A percentile compares a stretch with the other conserved stretches of the same genome.
These are phyloP conservation scores for Sporothrix phasma DNA, from an alignment of 2,329 filamentous ascomycete genomes.

Conservation along the genomic window DNA sequence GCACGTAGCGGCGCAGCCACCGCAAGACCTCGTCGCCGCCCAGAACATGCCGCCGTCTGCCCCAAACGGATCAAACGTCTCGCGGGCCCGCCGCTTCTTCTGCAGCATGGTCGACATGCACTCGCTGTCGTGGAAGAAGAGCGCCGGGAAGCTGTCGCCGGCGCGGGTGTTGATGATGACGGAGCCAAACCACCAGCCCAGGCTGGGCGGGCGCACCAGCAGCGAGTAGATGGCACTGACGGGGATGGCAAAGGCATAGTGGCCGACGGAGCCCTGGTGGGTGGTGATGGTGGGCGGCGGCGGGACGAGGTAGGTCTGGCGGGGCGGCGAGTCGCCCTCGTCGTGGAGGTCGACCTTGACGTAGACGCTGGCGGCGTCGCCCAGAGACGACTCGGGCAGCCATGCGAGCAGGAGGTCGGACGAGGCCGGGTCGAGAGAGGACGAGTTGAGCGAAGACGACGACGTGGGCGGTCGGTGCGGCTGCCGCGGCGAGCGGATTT, in stretches of 20 bases:
- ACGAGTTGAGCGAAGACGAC: constrained; percentile 32
- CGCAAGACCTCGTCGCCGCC: constrained; percentile 89
- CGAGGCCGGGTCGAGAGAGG: constrained; percentile 35
- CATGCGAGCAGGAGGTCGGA: constrained; percentile 81
- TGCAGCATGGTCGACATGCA: constrained; percentile 93
- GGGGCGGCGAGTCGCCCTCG: constrained; percentile 59
- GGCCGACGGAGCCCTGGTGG: constrained; percentile 59
- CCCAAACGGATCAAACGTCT: constrained; percentile 84
- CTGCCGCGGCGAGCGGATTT: constrained; percentile 43
- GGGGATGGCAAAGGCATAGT: constrained; percentile 86
- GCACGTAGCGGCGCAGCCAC: constrained; percentile 79
- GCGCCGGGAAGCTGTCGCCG: constrained; percentile 85
- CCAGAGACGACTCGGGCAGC: constrained; percentile 82
- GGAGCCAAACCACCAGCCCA: constrained; percentile 98
- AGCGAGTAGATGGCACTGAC: constrained; percentile 85
- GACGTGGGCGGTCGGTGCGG: constrained; percentile 32
- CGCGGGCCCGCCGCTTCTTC: constrained; percentile 73
- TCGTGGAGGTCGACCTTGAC: constrained; percentile 83
- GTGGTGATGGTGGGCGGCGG: constrained; percentile 78
- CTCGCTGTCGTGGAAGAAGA: constrained; percentile 97
- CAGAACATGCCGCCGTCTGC: constrained; percentile 84
- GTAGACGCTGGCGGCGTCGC: constrained; percentile 78
- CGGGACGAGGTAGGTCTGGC: constrained; percentile 82
- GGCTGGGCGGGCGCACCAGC: constrained; percentile 77
- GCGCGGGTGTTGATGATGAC: constrained; percentile 83